These are phyloP conservation scores for Xylona heveae DNA, from an alignment of 495 filamentous ascomycete species.

Conservation along the genomic window DNA sequence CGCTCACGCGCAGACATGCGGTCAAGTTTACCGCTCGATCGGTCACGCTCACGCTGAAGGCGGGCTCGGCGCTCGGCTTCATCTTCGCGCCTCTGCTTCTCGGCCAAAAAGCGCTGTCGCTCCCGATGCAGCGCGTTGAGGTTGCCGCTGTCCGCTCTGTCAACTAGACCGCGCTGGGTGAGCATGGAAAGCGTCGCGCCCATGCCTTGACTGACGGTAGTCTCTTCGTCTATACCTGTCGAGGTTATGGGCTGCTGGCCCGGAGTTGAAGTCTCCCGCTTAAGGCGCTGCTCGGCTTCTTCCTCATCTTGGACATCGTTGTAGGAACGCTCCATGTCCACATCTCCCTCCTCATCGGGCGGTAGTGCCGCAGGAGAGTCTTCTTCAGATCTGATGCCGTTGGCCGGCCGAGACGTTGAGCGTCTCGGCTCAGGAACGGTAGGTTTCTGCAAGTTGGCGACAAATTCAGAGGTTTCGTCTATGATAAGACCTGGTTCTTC, in stretches of 20 bases:
- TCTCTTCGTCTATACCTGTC: constrained; percentile 72
- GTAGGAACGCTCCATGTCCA: constrained; percentile 39
- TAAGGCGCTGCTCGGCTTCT: constrained; percentile 24
- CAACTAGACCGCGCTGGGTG: constrained; percentile 60
- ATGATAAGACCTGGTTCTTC: constrained; percentile 63
- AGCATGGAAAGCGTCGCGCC: constrained; percentile 67
- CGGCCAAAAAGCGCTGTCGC: constrained; percentile 58
- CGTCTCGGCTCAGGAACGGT: constrained; percentile 40
- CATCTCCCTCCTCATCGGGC: constrained; percentile 31
- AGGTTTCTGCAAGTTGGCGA: constrained; percentile 56
- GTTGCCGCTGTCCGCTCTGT: constrained; percentile 35
- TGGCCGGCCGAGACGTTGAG: too few relatives aligned
- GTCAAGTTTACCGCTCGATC: constrained; percentile 59
- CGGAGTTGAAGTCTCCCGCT: constrained; percentile 25
- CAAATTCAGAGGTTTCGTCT: constrained; percentile 88
- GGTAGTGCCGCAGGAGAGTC: constrained; percentile 23
- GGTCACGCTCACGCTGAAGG: constrained; percentile 71
- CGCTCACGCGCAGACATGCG: constrained; percentile 73
- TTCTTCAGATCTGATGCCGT: neutral
- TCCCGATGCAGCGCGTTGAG: constrained; percentile 49
- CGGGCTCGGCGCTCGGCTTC: constrained; percentile 60
- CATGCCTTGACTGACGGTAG: constrained; percentile 51
- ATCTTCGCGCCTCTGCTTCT: constrained; percentile 50
- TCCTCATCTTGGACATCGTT: constrained; percentile 34
- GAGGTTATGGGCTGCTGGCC: constrained; percentile 30